These are phyloP conservation scores for Xylaria sp. DNA, from an alignment of 2,329 filamentous ascomycete species.

Conservation along the genomic window DNA sequence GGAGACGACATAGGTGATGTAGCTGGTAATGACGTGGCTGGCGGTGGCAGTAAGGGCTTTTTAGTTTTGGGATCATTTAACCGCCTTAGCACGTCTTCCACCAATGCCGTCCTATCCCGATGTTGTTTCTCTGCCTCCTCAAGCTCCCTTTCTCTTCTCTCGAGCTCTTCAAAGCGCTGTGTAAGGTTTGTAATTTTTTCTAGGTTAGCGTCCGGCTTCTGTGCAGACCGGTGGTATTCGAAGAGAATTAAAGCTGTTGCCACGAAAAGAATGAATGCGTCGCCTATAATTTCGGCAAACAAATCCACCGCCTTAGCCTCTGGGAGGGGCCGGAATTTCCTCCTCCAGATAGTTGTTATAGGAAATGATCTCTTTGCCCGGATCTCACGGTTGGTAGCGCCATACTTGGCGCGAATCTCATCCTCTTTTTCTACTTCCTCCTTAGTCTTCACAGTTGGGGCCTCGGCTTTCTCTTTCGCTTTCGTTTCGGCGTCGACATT, in stretches of 20 bases:
- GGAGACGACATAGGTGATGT: constrained; percentile 42
- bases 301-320: constrained; percentile 74
- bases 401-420: constrained; percentile 57
- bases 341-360: constrained; percentile 68
- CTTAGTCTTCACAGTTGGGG: constrained; percentile 73
- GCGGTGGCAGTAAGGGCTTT: constrained; percentile 60
- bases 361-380: constrained; percentile 44
- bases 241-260: constrained; percentile 68
- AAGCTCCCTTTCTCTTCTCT: constrained; percentile 62
- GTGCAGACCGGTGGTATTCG: constrained; percentile 69
- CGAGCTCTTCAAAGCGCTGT: constrained; percentile 61
- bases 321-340: constrained; percentile 71
- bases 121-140: constrained; percentile 60
- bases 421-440: constrained; percentile 69
- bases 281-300: constrained; percentile 73
- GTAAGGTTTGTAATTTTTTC: constrained; percentile 65
- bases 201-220: constrained; percentile 69
- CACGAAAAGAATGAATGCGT: constrained; percentile 71
- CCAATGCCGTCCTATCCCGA: constrained; percentile 59
- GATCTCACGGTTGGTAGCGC: constrained; percentile 51
- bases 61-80: constrained; percentile 69
- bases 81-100: constrained; percentile 65
- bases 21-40: constrained; percentile 43
- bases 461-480: constrained; percentile 71
- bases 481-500: constrained; percentile 67